A percentile compares a stretch with the other conserved stretches of the same genome.
Evolutionary conservation across 2,329 filamentous ascomycete species (phyloP).

Genomic region (Colletotrichum sp.): DNA sequence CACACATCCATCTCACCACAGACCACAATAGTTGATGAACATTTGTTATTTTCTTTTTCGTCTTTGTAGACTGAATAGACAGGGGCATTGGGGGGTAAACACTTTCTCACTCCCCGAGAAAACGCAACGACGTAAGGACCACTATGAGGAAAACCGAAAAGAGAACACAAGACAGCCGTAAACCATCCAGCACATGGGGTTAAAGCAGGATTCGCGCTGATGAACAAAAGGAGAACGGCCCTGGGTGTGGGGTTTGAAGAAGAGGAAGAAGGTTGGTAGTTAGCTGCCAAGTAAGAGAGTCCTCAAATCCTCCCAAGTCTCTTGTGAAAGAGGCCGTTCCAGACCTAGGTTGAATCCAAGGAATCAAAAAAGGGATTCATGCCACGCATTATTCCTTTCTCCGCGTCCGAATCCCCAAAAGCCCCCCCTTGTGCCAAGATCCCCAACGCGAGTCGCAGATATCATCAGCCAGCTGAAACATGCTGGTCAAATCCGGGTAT

Average conservation of each 20-base stretch:
- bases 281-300: conserved; percentile 9
- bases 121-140: conserved; percentile 20
- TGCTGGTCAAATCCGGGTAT: conserved; percentile 20
- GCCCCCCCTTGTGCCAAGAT: conserved; percentile 37
- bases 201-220: conserved; percentile 13
- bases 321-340: background rate
- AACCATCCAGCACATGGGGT: conserved; percentile 21
- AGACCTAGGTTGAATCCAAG: conserved; percentile 15
- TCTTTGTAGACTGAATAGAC: conserved; percentile 23
- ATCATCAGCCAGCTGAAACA: conserved; percentile 38
- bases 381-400: conserved; percentile 43
- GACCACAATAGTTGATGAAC: conserved; percentile 16
- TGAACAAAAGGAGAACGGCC: conserved; percentile 12
- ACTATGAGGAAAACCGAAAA: conserved; percentile 22
- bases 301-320: background rate
- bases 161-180: conserved; percentile 24
- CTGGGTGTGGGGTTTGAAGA: conserved; percentile 11
- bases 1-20: background rate
- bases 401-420: conserved; percentile 39
- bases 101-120: conserved; percentile 20
- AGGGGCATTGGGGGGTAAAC: conserved; percentile 17
- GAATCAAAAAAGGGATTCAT: conserved; percentile 29
- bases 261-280: conserved; percentile 16
- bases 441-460: conserved; percentile 24
- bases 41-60: conserved; percentile 23